phyloP scores from a whole-genome alignment of 2,329 filamentous ascomycete species.

The Davidsoniella virescens region DNA sequence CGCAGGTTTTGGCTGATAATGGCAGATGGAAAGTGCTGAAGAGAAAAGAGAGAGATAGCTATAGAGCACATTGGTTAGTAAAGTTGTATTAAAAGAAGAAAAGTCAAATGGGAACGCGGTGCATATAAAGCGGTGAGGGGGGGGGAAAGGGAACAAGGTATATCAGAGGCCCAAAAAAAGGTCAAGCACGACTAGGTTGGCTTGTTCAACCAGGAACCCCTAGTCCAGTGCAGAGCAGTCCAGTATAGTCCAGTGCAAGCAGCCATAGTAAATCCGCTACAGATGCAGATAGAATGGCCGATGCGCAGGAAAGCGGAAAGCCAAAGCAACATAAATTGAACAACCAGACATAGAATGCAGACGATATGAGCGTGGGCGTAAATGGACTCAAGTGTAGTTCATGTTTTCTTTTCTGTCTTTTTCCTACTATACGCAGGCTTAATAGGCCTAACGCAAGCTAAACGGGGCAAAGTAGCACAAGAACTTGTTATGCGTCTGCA shows the following conservation, averaged over 20 bases:
- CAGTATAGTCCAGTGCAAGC: no score
- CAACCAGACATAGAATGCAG: no score
- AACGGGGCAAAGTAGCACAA: no score
- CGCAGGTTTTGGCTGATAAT: not conserved
- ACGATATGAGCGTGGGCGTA: no score
- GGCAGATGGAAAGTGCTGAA: not conserved
- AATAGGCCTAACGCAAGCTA: no score
- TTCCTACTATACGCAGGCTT: no score
- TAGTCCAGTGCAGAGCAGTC: not conserved
- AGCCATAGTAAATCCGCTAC: not conserved
- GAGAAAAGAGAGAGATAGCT: not conserved
- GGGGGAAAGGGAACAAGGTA: not conserved
- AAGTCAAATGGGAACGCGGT: not conserved
- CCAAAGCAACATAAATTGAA: no score
- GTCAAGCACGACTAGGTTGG: not conserved
- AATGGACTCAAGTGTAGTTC: no score
- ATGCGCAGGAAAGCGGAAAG: no score
- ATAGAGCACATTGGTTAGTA: not conserved
- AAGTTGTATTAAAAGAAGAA: not conserved
- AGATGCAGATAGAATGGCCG: no score
- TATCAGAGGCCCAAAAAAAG: not conserved
- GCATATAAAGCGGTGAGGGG: conserved; percentile 1
- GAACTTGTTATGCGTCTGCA: no score
- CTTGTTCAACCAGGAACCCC: not conserved
- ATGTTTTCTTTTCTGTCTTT: no score